A percentile compares a stretch with the other conserved stretches of the same genome.
phyloP scores from a whole-genome alignment of 2,329 filamentous ascomycete species.

The Dactylellina cionopaga region DNA sequence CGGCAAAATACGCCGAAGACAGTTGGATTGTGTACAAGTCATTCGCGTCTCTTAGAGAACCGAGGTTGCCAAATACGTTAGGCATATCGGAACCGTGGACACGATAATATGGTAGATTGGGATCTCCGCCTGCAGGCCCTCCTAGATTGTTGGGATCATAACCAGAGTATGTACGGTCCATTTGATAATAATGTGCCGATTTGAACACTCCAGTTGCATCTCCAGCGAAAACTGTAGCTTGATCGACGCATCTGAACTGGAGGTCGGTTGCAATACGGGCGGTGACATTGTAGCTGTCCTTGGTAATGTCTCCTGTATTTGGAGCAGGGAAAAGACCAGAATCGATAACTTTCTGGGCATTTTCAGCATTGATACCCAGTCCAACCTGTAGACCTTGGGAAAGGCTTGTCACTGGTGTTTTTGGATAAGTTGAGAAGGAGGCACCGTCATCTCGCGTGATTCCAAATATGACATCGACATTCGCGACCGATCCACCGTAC shows the following conservation, averaged over 20 bases:
- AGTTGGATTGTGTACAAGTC: conserved; percentile 65
- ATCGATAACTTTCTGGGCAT: conserved; percentile 62
- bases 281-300: conserved; percentile 68
- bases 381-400: conserved; percentile 63
- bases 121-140: conserved; percentile 65
- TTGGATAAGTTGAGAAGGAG: conserved; percentile 66
- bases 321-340: conserved; percentile 66
- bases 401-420: conserved; percentile 62
- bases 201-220: conserved; percentile 63
- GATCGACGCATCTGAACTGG: conserved; percentile 70
- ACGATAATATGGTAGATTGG: conserved; percentile 66
- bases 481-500: conserved; percentile 61
- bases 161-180: conserved; percentile 68
- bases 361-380: conserved; percentile 63
- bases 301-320: conserved; percentile 65
- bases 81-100: conserved; percentile 69
- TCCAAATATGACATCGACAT: conserved; percentile 69
- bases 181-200: conserved; percentile 69
- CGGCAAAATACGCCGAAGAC: conserved; percentile 64
- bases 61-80: conserved; percentile 67
- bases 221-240: conserved; percentile 68
- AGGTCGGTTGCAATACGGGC: conserved; percentile 69
- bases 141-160: conserved; percentile 68
- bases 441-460: conserved; percentile 68
- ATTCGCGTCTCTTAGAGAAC: conserved; percentile 64